Evolutionary conservation across 257 asterid genomes (phyloP), one percentile per base, ranked within the genome.

Genomic region (Solanum pinnatisectum): DNA sequence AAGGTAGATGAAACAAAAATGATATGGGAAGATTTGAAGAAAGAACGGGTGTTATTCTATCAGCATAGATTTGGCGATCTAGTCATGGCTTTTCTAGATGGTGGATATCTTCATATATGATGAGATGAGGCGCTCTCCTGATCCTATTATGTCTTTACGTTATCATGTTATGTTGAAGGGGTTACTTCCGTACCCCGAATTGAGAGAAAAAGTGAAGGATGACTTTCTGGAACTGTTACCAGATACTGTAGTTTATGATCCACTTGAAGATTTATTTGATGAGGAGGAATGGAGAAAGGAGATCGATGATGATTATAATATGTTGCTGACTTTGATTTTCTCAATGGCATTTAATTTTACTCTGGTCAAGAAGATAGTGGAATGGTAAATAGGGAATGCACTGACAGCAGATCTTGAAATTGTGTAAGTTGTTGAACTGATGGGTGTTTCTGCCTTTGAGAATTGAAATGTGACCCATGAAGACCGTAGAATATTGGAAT

Each of bases 21-120:
- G 85, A 98, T 97, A 16, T 97, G 99, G 98, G 92, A 76, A n/a
- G 98, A 97, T 91, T 79, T 97, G 82, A 95, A 93, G 91, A 90
- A 89, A 37, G 98, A 97, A 91, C 92, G 88, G 79, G 96, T 97
- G 59, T 94, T 91, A 90, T 97, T 97, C 76, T 98, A 97, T 91
- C 99, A 97, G 91, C 99, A 95, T 81, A 97, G 98, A 4, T 97
- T 96, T 88, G 98, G 99, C 65, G 98, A 96, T 88, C 95, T 97
- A 22, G 76, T 97, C 44, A 92, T 96, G 92, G 98, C 98, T 22
- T 97, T 96, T 90, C 89, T 94, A 67, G 98, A 95, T 85, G 87
- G 92, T 44, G 96, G 96, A 49, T 85, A 89, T 94, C 94, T 5
- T 90, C 35, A 91, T 95, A 87, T 94, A 95, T 32, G 93, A 95